Evolutionary conservation across 2,329 filamentous ascomycete species (phyloP), one percentile per base, ranked within the genome.

Genomic region (Penicillium vulpinum): DNA sequence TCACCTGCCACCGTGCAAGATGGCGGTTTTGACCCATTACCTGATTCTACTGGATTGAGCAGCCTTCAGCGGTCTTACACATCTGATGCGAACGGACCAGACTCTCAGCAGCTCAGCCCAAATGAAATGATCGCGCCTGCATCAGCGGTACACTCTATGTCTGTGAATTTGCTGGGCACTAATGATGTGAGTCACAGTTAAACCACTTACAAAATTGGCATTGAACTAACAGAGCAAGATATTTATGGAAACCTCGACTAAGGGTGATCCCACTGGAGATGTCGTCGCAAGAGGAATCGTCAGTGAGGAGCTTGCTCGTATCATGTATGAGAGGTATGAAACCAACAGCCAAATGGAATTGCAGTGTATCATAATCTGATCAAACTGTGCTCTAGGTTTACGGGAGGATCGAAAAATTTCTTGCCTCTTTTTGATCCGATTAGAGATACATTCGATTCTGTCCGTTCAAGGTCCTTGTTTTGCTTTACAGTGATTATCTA

Each of bases 401-500:
- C 68, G 15, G 63, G 59, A 3, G 70, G 71, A 21, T 73, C 70
- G 24, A 73, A 72, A 29, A 73, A 73, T 41, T 73, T 67, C 7
- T 54, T 73, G 2, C 65, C 67, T 15, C 58, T 73, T 3, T 73
- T 73, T 35, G 71, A 73, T 40, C 71, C 71, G 1, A 72, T 73
- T 28, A 66, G 71, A 26, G 71, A 73, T 33, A 73, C 71, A 5
- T 73, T 72, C 28, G 71, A 73, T 50, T 73, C 71, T 4, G 67
- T 73, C 26, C 65, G 71, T 16, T 73, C 70, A 24, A 70, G 71
- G 7, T 73, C 71, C 1, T 54, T 73, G 10, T 73, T 73, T 36
- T 73, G 71, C 47, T 73, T 73, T 24, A 71, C 71, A 0, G 71
- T 73, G 2, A 71, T 73, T 15, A 67, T 73, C 22, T 73, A 73